Base-by-base conservation (phyloP, 2,329 filamentous ascomycete genomes). In the Neonectria ditissima region DNA sequence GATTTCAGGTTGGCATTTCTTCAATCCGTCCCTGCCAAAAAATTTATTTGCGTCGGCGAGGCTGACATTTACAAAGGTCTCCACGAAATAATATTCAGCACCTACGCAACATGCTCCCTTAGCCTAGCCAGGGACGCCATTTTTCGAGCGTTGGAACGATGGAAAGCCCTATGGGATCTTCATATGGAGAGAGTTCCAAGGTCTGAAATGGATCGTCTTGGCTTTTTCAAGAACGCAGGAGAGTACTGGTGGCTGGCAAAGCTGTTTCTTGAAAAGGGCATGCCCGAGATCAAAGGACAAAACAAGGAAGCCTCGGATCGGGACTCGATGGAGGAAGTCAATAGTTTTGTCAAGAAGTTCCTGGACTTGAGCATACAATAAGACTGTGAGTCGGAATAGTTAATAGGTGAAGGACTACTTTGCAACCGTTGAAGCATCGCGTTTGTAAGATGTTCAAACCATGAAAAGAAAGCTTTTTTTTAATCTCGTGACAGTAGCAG, bases 161-260 rank as follows among this genome's bases (percentile, higher is more conserved):
- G 44, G 44, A 57, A 47, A n/a, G 8, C 10, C 18, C 44, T 57
- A 7, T 57, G 55, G 55, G 32, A 57, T 18, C 10, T 41, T 4
- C 24, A 30, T 7, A 22, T 20, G 13, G 16, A 41, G 8, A 26
- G 48, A 10, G 4, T 39, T 16, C 3, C n/a, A 4, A 16, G 5
- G 7, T 9, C 4, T 5, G n/a, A 37, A 14, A 16, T 7, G 7
- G 20, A n/a, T 8, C 18, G 28, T 7, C 16, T 28, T 16, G 55
- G 55, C 3, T 57, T 57, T 16, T 57, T 57, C 20, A 37, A 18
- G 28, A 48, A 57, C 16, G 55, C 55, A 14, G 20, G 37, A n/a
- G 55, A 57, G 24, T 57, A 50, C 20, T 57, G 55, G 55, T 50
- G 44, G 44, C 13, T 57, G 18, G 55, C 55, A 2, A 57, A 57